Evolutionary conservation across 441 rosid species (phyloP), one percentile per base, ranked within the genome.

Genomic region (Brassica balearica): DNA sequence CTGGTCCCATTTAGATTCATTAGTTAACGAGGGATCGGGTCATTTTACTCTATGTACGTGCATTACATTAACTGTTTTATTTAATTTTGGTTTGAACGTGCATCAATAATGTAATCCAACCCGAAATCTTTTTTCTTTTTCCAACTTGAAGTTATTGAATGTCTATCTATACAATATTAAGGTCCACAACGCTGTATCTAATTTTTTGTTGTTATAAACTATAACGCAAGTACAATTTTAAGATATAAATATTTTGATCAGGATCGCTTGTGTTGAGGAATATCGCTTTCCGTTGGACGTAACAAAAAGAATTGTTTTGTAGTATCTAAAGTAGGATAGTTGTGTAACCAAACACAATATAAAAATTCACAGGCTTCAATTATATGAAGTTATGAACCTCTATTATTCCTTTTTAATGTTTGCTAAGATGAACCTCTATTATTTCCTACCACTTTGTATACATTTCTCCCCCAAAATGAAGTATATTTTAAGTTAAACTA

Each of bases 91-190:
- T 62, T 38, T 64, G 79, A 79, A 74, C 75, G 82, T 69, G 79
- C 78, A 79, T 64, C 66, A 63, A 79, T 68, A 48, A 73, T 79
- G 64, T 74, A 58, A 68, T 74, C 41, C 63, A 74, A 74, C 65
- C 61, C 65, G 10, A 41, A 55, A 80, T 79, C 8, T 34, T 34
- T 6, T 34, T 34, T 34, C 8, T 6, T 34, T 34, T 34, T 34
- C 38, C 38, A 34, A 6, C 38, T 34, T 29, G 34, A 29, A 29
- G 5, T 29, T 59, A 67, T 72, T 59, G 64, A n/a, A 12, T 43
- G 27, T 66, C 15, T 15, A 29, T 53, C 20, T 20, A 22, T 22
- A 61, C 36, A 61, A 8, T 25, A 61, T 25, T 25, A 71, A 43
- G 70, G 78, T 74, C 78, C 74, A 73, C 71, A 63, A 68, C 61